Conservation (phyloP, 2,329 filamentous ascomycete species). For the Fusarium virguliforme region DNA sequence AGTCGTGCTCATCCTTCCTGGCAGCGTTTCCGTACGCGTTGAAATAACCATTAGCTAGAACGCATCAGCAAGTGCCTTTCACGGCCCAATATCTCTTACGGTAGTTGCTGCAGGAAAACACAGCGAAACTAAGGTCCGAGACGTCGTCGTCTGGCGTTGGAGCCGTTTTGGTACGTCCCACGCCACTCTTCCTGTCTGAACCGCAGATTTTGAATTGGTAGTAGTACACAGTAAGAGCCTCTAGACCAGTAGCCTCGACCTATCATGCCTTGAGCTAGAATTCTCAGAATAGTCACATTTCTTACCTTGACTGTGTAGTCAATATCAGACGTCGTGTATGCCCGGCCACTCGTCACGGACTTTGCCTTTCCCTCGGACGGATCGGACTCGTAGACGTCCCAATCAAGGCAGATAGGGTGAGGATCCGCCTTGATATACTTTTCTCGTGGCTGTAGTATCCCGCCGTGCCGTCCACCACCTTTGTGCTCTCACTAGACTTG, state of each 20-base stretch:
- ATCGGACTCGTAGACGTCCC: constrained; percentile 66
- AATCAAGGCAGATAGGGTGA: constrained; percentile 77
- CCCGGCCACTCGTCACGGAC: constrained; percentile 70
- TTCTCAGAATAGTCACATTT: accelerated
- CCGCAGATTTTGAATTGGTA: constrained; percentile 80
- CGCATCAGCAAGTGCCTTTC: background rate
- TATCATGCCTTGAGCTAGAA: constrained; percentile 46
- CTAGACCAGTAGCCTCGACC: constrained; percentile 76
- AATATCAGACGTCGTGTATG: constrained; percentile 80
- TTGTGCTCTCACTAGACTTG: constrained; percentile 63
- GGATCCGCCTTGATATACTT: constrained; percentile 54
- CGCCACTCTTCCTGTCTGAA: constrained; percentile 72
- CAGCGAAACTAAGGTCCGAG: constrained; percentile 72
- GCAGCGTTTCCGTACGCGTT: constrained; percentile 73
- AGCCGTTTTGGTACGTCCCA: constrained; percentile 80
- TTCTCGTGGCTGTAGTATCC: constrained; percentile 64
- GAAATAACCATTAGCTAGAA: constrained; percentile 65
- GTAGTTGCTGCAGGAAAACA: constrained; percentile 82
- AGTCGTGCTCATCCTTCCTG: constrained; percentile 73
- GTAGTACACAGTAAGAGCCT: constrained; percentile 76
- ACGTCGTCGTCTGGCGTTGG: constrained; percentile 71
- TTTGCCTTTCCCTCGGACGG: constrained; percentile 55
- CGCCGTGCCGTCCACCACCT: constrained; percentile 56
- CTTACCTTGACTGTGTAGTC: constrained; percentile 81
- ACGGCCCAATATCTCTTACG: constrained; percentile 45